Percentiles rank a stretch among this genome's conserved stretches.
Evolutionary conservation across 2,329 filamentous ascomycete genomes (phyloP).

Genomic region (Rutstroemia sydowiana): DNA sequence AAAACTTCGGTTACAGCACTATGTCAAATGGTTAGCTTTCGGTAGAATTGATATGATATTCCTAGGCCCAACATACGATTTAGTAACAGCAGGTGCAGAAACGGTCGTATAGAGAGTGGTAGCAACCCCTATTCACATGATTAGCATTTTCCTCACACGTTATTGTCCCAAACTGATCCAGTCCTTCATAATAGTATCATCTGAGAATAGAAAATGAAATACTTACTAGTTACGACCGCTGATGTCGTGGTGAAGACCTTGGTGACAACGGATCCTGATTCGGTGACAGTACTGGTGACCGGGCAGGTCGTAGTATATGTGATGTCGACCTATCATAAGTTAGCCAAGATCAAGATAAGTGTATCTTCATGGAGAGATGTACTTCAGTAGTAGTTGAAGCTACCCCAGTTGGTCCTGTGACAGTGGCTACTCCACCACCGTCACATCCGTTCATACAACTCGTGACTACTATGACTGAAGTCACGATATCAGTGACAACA

Average conservation of each 20-base stretch:
- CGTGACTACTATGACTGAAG: constrained; percentile 1
- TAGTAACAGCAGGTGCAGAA: not conserved
- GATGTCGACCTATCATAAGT: not conserved
- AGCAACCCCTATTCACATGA: too few relatives aligned
- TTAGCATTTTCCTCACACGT: too few relatives aligned
- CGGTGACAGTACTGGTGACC: not conserved
- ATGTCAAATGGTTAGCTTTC: not conserved
- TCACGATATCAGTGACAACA: not conserved
- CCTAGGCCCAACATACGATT: not conserved
- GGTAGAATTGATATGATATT: not conserved
- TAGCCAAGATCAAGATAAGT: not conserved
- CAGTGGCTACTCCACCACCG: constrained; percentile 5
- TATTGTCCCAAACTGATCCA: too few relatives aligned
- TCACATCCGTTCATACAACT: constrained; percentile 8
- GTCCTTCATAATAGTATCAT: too few relatives aligned
- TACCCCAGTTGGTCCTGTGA: constrained; percentile 7
- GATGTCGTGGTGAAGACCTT: constrained; percentile 39
- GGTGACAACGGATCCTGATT: constrained; percentile 32
- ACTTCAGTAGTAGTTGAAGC: constrained; percentile 9
- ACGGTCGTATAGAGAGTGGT: constrained; percentile 12
- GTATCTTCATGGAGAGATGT: not conserved
- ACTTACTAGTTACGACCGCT: constrained; percentile 26
- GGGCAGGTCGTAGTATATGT: constrained; percentile 10
- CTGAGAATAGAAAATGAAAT: too few relatives aligned
- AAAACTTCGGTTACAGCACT: not conserved